phyloP scores from a whole-genome alignment of 805 yeast genomes.

The Metschnikowia arizonensis region DNA sequence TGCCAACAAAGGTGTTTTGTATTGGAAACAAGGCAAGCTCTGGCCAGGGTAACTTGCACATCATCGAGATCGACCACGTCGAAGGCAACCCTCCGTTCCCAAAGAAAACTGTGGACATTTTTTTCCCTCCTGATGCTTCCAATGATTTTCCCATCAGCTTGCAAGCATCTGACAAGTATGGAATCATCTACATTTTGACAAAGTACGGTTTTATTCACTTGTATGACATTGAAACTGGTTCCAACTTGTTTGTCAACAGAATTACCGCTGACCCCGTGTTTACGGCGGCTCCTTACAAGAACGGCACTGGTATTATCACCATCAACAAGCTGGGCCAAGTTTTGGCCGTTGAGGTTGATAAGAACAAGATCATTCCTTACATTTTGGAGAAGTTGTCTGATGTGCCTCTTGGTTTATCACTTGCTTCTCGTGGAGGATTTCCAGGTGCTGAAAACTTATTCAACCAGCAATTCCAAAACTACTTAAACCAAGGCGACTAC shows the following conservation, averaged over 20 bases:
- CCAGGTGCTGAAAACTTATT: slow-evolving; percentile 96
- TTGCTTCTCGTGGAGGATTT: slow-evolving; percentile 93
- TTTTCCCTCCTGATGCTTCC: slow-evolving; percentile 94
- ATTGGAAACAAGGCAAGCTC: slow-evolving; percentile 86
- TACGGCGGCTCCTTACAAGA: slow-evolving; percentile 72
- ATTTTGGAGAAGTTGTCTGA: slow-evolving; percentile 82
- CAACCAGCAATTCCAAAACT: slow-evolving; percentile 84
- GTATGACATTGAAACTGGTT: slow-evolving; percentile 90
- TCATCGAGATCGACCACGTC: slow-evolving; percentile 94
- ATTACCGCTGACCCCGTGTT: slow-evolving; percentile 94
- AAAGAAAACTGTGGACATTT: slow-evolving; percentile 88
- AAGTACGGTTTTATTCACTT: slow-evolving; percentile 95
- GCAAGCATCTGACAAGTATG: slow-evolving; percentile 80
- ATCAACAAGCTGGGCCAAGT: slow-evolving; percentile 96
- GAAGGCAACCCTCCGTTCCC: slow-evolving; percentile 77
- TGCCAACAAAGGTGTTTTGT: slow-evolving; percentile 81
- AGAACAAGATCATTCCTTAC: slow-evolving; percentile 82
- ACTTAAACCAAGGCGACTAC: slow-evolving; percentile 81
- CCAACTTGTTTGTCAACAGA: slow-evolving; percentile 90
- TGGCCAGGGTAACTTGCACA: slow-evolving; percentile 70
- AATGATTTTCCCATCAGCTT: slow-evolving; percentile 95
- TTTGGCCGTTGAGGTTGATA: slow-evolving; percentile 83
- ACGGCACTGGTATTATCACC: slow-evolving; percentile 80
- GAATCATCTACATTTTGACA: slow-evolving; percentile 83
- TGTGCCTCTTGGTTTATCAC: slow-evolving; percentile 76